phyloP scores from a whole-genome alignment of 1,284 basidiomycete species.

The Trichosporon sp. region DNA sequence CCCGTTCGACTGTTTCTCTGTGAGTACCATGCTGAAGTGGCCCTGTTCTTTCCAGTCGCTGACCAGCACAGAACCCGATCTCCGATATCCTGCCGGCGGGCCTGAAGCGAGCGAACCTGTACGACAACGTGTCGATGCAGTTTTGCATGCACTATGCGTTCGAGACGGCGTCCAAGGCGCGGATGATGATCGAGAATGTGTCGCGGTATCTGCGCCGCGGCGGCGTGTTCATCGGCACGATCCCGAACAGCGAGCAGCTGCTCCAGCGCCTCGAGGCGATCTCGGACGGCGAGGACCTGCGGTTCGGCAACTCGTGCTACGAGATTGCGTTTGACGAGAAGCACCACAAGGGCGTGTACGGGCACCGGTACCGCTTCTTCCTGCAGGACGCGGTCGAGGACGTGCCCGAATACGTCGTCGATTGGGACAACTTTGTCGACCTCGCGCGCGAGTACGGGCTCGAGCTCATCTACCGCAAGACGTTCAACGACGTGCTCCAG shows the following conservation, averaged over 20 bases:
- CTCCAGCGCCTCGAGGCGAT: conserved; percentile 67
- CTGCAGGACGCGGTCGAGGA: conserved; percentile 92
- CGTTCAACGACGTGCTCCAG: conserved; percentile 80
- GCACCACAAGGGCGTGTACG: conserved; percentile 64
- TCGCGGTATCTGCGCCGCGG: conserved; percentile 71
- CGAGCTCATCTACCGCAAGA: conserved; percentile 68
- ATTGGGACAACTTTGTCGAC: conserved; percentile 84
- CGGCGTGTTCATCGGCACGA: conserved; percentile 89
- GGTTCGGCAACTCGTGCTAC: conserved; percentile 89
- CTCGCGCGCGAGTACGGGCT: conserved; percentile 80
- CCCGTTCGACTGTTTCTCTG: conserved; percentile 81
- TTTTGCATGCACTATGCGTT: conserved; percentile 99
- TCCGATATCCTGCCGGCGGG: conserved; percentile 63
- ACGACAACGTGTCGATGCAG: conserved; percentile 95
- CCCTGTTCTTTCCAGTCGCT: background rate
- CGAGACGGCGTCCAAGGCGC: conserved; percentile 76
- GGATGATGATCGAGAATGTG: conserved; percentile 91
- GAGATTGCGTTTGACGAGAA: conserved; percentile 74
- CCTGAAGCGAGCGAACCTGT: conserved; percentile 55
- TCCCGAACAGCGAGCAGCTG: conserved; percentile 77
- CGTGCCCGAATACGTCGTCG: conserved; percentile 93
- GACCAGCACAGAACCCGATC: conserved; percentile 56
- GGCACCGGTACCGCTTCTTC: conserved; percentile 91
- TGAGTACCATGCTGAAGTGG: conserved; percentile 29
- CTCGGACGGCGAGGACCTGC: conserved; percentile 60